Base-by-base conservation (phyloP, 1,139 yeast genomes). In the Candida sanyaensis region DNA sequence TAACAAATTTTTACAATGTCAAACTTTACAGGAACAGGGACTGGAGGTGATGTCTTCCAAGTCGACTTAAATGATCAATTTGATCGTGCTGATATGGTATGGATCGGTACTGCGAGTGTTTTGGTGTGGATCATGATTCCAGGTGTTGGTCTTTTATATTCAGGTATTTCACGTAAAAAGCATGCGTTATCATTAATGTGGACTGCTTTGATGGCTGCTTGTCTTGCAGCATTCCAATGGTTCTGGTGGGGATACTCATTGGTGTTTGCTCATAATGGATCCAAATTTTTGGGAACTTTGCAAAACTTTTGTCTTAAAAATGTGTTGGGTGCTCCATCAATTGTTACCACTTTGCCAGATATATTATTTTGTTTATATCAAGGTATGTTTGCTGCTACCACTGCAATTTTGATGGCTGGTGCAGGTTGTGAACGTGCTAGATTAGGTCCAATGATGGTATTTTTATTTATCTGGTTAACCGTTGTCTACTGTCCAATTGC, bases 351-450 rank as follows among this genome's bases (percentile, higher is more conserved):
- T 5, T 75, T 91, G 30, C 98, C 98, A 17, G 97, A 90, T 65
- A 86, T 92, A 51, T 79, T 91, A 51, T 92, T 85, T 72, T 86
- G 92, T 63, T 84, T 89, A 57, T 92, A 84, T 80, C 97, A 92
- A 71, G 96, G 97, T 60, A 90, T 90, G 97, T 92, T 92, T 63
- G 97, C 97, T 43, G 84, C 88, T 63, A 86, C 86, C 47, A 90
- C 97, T 34, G 97, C 95, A 51, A 86, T 89, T 65, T 81, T 93
- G 70, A 86, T 92, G 93, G 81, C 91, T 43, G 98, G 98, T 64
- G 98, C 97, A 65, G 97, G 97, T 43, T 90, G 96, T 67, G 99
- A 93, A 72, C 84, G 98, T 66, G 97, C 97, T n/a, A 80, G 97
- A 60, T 80, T 92, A 55, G 91, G 93, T 37, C 98, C 98, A 50